Percentiles rank a stretch among this genome's conserved stretches.
Conservation (phyloP, 2,329 filamentous ascomycete genomes). For the Chrysoporthe deuterocubensis region DNA sequence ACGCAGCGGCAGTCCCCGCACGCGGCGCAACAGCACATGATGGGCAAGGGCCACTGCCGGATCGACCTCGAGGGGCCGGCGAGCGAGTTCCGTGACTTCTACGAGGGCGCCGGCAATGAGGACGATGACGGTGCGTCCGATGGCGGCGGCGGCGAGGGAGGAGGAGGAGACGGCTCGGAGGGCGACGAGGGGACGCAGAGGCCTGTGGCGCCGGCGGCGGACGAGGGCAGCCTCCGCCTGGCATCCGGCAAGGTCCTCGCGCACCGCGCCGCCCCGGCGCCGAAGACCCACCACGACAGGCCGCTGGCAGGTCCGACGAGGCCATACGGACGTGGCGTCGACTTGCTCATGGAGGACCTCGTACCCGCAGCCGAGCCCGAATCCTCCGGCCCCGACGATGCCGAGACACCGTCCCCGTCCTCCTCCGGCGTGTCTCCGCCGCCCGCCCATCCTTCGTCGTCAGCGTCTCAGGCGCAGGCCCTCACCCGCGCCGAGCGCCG, state of each 20-base stretch:
- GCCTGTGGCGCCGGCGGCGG: background rate
- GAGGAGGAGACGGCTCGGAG: too few relatives aligned
- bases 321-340: background rate
- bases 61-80: conserved; percentile 42
- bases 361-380: background rate
- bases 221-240: conserved; percentile 33
- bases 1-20: conserved; percentile 46
- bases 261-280: conserved; percentile 32
- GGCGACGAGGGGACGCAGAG: background rate
- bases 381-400: too few relatives aligned
- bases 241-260: conserved; percentile 41
- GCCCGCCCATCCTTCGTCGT: background rate
- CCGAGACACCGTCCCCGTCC: background rate
- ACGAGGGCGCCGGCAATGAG: conserved; percentile 33
- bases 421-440: background rate
- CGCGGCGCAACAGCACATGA: conserved; percentile 57
- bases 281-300: conserved; percentile 7
- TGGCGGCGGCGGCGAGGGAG: background rate
- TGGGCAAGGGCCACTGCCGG: conserved; percentile 50
- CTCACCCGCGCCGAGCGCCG: conserved; percentile 19
- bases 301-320: conserved; percentile 12
- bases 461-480: background rate
- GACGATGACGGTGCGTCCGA: conserved; percentile 21
- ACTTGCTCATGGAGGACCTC: background rate
- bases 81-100: conserved; percentile 48